Evolutionary conservation across 148 eudicot genomes (phyloP).

Genomic region (Rhododendron simsii): DNA sequence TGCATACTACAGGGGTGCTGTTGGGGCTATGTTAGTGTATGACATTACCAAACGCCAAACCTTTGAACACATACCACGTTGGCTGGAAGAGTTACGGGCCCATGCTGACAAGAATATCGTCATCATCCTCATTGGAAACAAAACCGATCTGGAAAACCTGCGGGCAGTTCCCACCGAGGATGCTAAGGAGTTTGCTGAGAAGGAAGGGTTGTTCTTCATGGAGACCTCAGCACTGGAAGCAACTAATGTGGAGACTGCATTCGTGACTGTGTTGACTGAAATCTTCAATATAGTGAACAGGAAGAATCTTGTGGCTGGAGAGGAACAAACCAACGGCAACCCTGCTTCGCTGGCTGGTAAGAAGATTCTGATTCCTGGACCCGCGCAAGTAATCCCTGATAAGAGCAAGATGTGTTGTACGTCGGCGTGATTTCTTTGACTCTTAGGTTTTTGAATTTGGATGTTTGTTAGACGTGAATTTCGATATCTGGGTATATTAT

Average conservation of each 20-base stretch:
- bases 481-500: neutral
- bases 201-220: constrained; percentile 76
- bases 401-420: constrained; percentile 53
- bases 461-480: neutral
- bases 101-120: constrained; percentile 88
- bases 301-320: constrained; percentile 54
- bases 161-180: constrained; percentile 69
- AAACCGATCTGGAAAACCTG: constrained; percentile 66
- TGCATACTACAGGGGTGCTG: constrained; percentile 82
- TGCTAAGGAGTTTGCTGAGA: constrained; percentile 76
- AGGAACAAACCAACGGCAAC: constrained; percentile 47
- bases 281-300: constrained; percentile 70
- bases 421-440: constrained; percentile 20
- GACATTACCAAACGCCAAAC: constrained; percentile 77
- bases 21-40: constrained; percentile 71
- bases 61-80: constrained; percentile 79
- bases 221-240: constrained; percentile 75
- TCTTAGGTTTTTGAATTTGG: neutral
- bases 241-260: constrained; percentile 67
- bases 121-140: constrained; percentile 75
- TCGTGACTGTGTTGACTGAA: constrained; percentile 60
- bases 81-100: constrained; percentile 74
- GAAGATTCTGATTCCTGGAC: constrained; percentile 68
- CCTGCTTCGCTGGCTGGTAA: constrained; percentile 52
- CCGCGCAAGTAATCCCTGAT: constrained; percentile 53